phyloP scores from a whole-genome alignment of 2,329 filamentous ascomycete genomes.

The Amphichorda felina region DNA sequence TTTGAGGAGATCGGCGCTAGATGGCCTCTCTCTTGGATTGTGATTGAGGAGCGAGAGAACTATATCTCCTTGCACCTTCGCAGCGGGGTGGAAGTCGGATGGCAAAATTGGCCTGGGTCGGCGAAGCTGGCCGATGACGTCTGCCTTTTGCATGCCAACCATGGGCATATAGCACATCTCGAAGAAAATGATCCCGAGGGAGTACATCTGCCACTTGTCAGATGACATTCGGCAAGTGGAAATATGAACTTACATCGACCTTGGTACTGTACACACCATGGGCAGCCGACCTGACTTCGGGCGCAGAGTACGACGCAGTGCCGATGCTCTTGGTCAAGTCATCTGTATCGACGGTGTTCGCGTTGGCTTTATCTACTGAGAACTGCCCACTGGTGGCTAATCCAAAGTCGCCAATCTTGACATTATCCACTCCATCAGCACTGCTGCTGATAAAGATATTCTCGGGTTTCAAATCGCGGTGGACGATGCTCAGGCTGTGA shows the following conservation, averaged over 20 bases:
- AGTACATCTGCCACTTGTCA: slow-evolving; percentile 63
- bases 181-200: slow-evolving; percentile 92
- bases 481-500: slow-evolving; percentile 82
- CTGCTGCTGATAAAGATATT: slow-evolving; percentile 77
- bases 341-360: slow-evolving; percentile 29
- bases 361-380: slow-evolving; percentile 41
- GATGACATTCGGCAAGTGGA: slow-evolving; percentile 2
- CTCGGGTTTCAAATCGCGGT: slow-evolving; percentile 92
- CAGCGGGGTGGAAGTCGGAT: slow-evolving; percentile 53
- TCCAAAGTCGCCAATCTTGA: slow-evolving; percentile 95
- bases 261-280: slow-evolving; percentile 79
- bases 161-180: slow-evolving; percentile 78
- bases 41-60: slow-evolving; percentile 72
- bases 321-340: slow-evolving; percentile 63
- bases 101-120: slow-evolving; percentile 59
- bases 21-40: slow-evolving; percentile 70
- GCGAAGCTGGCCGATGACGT: slow-evolving; percentile 56
- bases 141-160: slow-evolving; percentile 53
- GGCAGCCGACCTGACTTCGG: slow-evolving; percentile 70
- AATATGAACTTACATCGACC: slow-evolving; percentile 56
- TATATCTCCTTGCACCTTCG: slow-evolving; percentile 68
- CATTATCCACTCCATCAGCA: slow-evolving; percentile 68
- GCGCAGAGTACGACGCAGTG: slow-evolving; percentile 86
- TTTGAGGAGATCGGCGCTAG: slow-evolving; percentile 68
- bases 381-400: slow-evolving; percentile 83